A percentile compares a stretch with the other conserved stretches of the same genome.
Conservation (phyloP, 495 filamentous ascomycete species). For the Aspergillus saccharolyticus region DNA sequence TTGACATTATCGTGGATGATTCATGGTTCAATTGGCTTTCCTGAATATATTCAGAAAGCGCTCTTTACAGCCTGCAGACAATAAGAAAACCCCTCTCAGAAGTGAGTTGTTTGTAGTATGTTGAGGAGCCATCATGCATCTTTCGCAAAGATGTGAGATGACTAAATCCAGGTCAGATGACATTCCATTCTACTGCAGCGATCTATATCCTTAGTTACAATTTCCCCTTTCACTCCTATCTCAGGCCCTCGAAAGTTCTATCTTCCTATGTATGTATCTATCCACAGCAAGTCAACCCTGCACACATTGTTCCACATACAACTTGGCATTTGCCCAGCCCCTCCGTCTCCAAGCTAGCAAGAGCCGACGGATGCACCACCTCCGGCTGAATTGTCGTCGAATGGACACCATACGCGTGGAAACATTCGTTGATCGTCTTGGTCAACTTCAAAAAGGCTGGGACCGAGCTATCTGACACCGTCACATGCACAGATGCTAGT, state of each 20-base stretch:
- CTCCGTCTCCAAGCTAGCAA: neutral
- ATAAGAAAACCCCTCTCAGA: too few relatives aligned
- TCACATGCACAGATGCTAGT: constrained; percentile 40
- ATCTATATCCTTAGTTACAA: neutral
- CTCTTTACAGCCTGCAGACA: too few relatives aligned
- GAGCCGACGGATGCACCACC: constrained; percentile 17
- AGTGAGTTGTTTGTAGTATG: too few relatives aligned
- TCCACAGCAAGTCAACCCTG: constrained; percentile 20
- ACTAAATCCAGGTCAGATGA: neutral
- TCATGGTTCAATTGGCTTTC: too few relatives aligned
- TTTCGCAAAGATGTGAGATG: neutral
- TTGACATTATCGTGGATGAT: too few relatives aligned
- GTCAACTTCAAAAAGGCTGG: constrained; percentile 30
- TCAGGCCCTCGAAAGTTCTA: neutral
- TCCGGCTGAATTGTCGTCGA: constrained; percentile 44
- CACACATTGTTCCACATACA: constrained; percentile 17
- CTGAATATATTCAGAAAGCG: too few relatives aligned
- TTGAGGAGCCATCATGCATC: too few relatives aligned
- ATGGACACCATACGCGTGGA: constrained; percentile 45
- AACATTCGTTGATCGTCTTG: constrained; percentile 37
- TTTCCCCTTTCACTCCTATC: neutral
- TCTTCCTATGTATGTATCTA: neutral
- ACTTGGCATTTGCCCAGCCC: constrained; percentile 12
- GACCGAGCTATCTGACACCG: constrained; percentile 23
- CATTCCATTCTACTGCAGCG: neutral